Conservation (phyloP, 192 early-diverging fungal species). For the Coemansia sp. region DNA sequence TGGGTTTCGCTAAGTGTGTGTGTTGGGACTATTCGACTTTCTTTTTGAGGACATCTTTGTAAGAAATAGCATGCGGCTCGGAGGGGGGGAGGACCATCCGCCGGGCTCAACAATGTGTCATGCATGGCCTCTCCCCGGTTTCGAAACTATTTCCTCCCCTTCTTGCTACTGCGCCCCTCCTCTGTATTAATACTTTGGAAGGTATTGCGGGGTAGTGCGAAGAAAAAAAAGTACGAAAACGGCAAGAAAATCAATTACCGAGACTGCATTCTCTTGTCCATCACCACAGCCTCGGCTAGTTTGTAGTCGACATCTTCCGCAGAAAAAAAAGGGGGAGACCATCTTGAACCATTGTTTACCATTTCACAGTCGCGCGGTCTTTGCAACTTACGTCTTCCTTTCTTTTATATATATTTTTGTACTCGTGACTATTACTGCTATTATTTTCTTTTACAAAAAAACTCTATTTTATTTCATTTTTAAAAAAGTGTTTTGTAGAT, state of each 20-base stretch:
- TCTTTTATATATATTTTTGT: neutral
- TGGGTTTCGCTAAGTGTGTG: no score
- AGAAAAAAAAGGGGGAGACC: neutral
- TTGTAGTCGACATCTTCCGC: neutral
- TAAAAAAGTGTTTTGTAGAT: neutral
- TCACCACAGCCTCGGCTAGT: neutral
- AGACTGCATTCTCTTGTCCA: neutral
- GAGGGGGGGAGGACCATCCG: neutral
- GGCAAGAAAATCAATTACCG: neutral
- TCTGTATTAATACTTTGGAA: neutral
- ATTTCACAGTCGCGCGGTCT: neutral
- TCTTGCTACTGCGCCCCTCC: neutral
- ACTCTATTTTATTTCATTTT: neutral
- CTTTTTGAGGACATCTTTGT: neutral
- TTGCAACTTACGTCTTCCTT: neutral
- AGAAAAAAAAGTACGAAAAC: neutral
- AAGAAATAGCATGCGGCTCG: neutral
- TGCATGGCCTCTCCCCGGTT: neutral
- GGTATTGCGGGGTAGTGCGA: neutral
- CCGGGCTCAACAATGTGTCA: neutral
- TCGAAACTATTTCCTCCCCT: neutral
- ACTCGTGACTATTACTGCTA: neutral
- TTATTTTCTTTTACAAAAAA: neutral
- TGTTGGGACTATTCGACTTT: no score
- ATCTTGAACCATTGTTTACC: neutral